These are phyloP conservation scores for Wickerhamiella cacticola DNA, from an alignment of 805 yeast genomes.

Conservation along the genomic window DNA sequence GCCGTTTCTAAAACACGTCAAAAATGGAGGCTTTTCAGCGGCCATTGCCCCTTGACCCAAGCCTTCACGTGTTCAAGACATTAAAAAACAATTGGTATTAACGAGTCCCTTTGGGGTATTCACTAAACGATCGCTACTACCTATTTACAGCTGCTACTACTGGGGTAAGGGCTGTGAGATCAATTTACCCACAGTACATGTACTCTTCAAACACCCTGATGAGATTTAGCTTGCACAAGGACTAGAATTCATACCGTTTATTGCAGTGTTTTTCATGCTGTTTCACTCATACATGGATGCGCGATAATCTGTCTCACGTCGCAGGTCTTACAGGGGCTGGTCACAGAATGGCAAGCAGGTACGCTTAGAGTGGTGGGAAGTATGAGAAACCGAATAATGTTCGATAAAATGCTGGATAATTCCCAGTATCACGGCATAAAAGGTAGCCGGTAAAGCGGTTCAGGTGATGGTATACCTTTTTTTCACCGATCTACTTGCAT, in stretches of 20 bases:
- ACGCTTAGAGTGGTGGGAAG: too few relatives aligned
- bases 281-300: background rate
- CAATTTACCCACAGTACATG: background rate
- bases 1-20: background rate
- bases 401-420: too few relatives aligned
- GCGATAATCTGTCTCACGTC: slow-evolving; percentile 3
- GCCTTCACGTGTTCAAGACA: background rate
- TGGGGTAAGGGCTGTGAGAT: background rate
- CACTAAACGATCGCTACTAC: background rate
- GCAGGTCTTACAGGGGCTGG: slow-evolving; percentile 3
- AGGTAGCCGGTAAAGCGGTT: too few relatives aligned
- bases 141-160: background rate
- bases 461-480: too few relatives aligned
- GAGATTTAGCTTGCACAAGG: background rate
- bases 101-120: too few relatives aligned
- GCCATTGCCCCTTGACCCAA: slow-evolving; percentile 1
- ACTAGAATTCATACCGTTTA: background rate
- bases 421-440: too few relatives aligned
- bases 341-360: slow-evolving; percentile 1
- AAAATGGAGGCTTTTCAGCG: background rate
- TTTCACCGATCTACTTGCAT: background rate
- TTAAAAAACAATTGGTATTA: too few relatives aligned
- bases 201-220: background rate
- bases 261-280: background rate
- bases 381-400: too few relatives aligned